A percentile compares a stretch with the other conserved stretches of the same genome.
These are phyloP conservation scores for Vararia minispora DNA, from an alignment of 768 basidiomycete genomes.

Conservation along the genomic window DNA sequence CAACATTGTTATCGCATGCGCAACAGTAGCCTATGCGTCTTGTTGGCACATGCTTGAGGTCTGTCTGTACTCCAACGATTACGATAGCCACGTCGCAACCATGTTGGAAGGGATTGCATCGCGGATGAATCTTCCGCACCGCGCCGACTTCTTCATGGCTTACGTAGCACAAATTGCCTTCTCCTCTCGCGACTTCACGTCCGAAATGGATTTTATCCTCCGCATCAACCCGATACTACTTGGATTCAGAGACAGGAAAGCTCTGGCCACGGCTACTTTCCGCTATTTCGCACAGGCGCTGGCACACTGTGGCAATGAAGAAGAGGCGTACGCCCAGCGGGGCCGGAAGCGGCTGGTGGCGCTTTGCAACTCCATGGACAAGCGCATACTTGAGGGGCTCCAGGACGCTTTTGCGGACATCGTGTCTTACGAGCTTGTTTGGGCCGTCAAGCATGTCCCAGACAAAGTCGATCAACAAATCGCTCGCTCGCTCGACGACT, in stretches of 20 bases:
- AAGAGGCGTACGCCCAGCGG: conserved; percentile 20
- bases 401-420: conserved; percentile 58
- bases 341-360: conserved; percentile 39
- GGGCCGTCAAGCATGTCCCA: conserved; percentile 27
- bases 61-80: conserved; percentile 32
- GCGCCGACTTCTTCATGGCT: conserved; percentile 59
- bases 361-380: conserved; percentile 54
- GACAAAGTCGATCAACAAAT: conserved; percentile 23
- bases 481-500: conserved; percentile 20
- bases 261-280: conserved; percentile 60
- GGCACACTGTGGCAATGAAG: conserved; percentile 36
- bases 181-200: conserved; percentile 48
- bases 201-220: conserved; percentile 37
- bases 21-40: conserved; percentile 64
- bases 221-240: conserved; percentile 59
- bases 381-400: conserved; percentile 37
- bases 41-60: conserved; percentile 86
- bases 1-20: conserved; percentile 72
- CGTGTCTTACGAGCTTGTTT: conserved; percentile 48
- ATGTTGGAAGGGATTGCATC: conserved; percentile 51
- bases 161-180: conserved; percentile 71
- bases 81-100: conserved; percentile 28
- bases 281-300: conserved; percentile 52
- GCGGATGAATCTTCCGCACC: conserved; percentile 51
- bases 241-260: conserved; percentile 59